Percentiles rank a stretch among this genome's conserved stretches.
phyloP scores from a whole-genome alignment of 2,329 filamentous ascomycete species.

The Exophiala phaeomuriformis region DNA sequence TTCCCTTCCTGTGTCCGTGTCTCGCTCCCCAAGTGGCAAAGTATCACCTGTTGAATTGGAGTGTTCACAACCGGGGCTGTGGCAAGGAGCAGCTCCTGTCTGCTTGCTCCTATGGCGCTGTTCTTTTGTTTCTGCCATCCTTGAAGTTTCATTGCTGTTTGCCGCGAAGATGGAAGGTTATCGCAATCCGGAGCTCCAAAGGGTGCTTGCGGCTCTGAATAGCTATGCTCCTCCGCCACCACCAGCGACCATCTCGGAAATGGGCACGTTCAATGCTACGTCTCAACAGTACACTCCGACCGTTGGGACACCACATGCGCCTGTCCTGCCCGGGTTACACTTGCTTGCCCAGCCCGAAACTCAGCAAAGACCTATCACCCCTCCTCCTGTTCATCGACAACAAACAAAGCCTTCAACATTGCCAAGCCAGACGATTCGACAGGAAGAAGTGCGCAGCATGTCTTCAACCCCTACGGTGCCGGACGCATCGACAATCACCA shows the following conservation, averaged over 20 bases:
- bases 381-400: constrained; percentile 8
- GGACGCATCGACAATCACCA: constrained; percentile 44
- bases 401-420: constrained; percentile 2
- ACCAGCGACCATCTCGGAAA: not conserved
- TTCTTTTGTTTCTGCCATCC: not conserved
- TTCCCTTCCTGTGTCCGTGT: not conserved
- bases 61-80: not conserved
- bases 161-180: constrained; percentile 14
- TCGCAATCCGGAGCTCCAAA: constrained; percentile 24
- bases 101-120: not conserved
- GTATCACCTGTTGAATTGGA: not conserved
- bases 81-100: not conserved
- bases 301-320: not conserved
- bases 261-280: not conserved
- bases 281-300: not conserved
- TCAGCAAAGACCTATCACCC: constrained; percentile 8
- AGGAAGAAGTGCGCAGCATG: constrained; percentile 7
- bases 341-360: constrained; percentile 5
- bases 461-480: constrained; percentile 16
- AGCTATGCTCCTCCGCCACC: constrained; percentile 9
- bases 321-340: constrained; percentile 13
- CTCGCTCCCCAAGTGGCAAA: not conserved
- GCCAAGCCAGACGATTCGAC: not conserved
- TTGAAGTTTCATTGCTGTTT: not conserved
- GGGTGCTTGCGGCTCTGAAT: constrained; percentile 22